A percentile compares a stretch with the other conserved stretches of the same genome.
Conservation (phyloP, 148 eudicot species). For the Dianthus caryophyllus region DNA sequence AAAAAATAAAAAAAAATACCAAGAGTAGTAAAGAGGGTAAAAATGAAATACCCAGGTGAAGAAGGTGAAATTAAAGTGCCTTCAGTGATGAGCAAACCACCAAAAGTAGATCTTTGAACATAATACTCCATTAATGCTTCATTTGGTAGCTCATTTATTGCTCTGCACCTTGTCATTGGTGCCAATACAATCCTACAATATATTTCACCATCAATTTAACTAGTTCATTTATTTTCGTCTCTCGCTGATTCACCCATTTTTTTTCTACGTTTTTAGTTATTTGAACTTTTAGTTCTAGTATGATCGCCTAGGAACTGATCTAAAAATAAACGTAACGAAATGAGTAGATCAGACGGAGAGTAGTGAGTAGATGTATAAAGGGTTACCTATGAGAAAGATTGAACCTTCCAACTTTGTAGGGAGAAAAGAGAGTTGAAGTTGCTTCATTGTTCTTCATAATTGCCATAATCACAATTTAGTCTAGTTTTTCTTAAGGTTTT, state of each 20-base stretch:
- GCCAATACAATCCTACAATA: constrained; percentile 76
- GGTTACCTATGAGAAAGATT: constrained; percentile 76
- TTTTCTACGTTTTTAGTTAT: no score
- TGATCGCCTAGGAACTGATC: background rate
- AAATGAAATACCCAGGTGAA: constrained; percentile 61
- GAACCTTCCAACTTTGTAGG: constrained; percentile 76
- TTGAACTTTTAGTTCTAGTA: no score
- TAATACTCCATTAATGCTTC: constrained; percentile 61
- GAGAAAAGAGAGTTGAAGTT: constrained; percentile 51
- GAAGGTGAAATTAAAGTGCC: constrained; percentile 78
- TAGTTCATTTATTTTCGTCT: no score
- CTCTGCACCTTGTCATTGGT: constrained; percentile 96
- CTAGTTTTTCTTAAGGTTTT: background rate
- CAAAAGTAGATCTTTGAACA: constrained; percentile 70
- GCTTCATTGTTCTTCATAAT: constrained; percentile 11
- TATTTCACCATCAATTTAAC: background rate
- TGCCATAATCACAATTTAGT: constrained; percentile 18
- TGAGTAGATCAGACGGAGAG: background rate
- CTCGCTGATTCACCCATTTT: no score
- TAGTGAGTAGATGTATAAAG: no score
- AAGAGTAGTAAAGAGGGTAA: background rate
- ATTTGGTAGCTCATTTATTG: constrained; percentile 60
- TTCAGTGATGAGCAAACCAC: constrained; percentile 81
- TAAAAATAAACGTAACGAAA: background rate
- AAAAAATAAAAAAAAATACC: no score